phyloP scores from a whole-genome alignment of 2,329 filamentous ascomycete genomes.

The Calonectria multiphialidica region DNA sequence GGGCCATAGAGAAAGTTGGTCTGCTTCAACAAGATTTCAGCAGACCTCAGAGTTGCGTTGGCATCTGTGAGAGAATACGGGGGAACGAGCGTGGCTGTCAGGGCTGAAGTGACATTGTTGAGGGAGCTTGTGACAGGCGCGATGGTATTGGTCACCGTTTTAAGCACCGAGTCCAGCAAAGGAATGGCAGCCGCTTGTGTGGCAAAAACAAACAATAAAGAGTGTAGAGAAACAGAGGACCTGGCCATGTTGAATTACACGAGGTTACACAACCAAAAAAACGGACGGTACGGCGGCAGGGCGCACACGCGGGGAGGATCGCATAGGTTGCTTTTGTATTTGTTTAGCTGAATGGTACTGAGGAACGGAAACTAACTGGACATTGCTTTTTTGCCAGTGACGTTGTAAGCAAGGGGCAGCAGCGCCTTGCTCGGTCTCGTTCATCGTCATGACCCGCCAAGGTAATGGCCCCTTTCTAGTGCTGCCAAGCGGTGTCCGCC shows the following conservation, averaged over 20 bases:
- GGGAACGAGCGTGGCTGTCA: background rate
- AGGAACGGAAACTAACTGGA: too few relatives aligned
- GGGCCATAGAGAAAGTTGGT: background rate
- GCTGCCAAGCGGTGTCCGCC: background rate
- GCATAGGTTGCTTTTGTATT: background rate
- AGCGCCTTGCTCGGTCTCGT: background rate
- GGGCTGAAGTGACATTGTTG: background rate
- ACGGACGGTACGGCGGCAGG: background rate
- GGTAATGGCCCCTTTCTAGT: background rate
- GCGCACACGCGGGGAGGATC: background rate
- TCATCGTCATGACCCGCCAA: background rate
- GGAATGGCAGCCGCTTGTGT: background rate
- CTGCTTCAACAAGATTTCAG: background rate
- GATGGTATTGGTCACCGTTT: background rate
- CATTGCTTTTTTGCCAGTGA: too few relatives aligned
- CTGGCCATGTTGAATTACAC: background rate
- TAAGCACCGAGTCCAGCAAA: background rate
- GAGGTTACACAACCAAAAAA: background rate
- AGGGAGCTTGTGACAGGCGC: background rate
- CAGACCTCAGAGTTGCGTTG: background rate
- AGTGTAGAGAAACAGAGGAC: background rate
- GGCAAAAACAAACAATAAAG: background rate
- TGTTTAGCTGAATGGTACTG: background rate
- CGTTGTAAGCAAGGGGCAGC: too few relatives aligned
- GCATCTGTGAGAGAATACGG: background rate